Evolutionary conservation across 1,139 yeast genomes (phyloP), one percentile per base, ranked within the genome.

Genomic region (Scheffersomyces lignicola): DNA sequence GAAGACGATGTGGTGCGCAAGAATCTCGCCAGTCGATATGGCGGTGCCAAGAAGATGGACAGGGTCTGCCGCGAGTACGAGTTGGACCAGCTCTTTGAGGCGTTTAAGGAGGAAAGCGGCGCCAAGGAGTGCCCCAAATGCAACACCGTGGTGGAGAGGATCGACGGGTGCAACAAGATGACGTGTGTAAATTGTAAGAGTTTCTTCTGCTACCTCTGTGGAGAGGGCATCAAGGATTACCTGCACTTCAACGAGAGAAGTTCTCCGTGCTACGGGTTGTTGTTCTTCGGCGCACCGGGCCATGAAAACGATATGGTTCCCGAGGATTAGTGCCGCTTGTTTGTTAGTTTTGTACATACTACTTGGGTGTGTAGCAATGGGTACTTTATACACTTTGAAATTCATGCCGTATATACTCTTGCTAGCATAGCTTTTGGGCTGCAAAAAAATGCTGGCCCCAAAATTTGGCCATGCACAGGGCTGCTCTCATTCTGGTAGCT

Each of bases 111-210:
- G 15, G 62, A 62, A 8, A 62, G 70, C 7, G 68, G 65, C 18
- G 53, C 76, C 33, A 62, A 59, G 9, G 56, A 61, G 33, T 82
- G 88, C 46, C 88, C 90, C 0, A 58, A 59, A 3, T 82, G 89
- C 48, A 53, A 54, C 8, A 52, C 73, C 1, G 73, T 73, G 3
- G 73, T 79, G n/a, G 80, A 80, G 41, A 69, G 78, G 43, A 58
- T 70, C 11, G 83, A 78, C 47, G 89, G 89, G 3, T 82, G 89
- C 51, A 80, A 82, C 49, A 80, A 78, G 48, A 80, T 82, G 83
- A 68, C 64, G 20, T 81, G 89, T 48, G 45, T 67, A 0, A 58
- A 69, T 5, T 82, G 88, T 44, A 48, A 50, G 7, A 62, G 73
- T 0, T 51, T 55, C 32, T 81, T 81, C 47, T 82, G 89, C 48